Evolutionary conservation across 2,329 filamentous ascomycete genomes (phyloP).

Genomic region (Ceratocystis eucalypticola): DNA sequence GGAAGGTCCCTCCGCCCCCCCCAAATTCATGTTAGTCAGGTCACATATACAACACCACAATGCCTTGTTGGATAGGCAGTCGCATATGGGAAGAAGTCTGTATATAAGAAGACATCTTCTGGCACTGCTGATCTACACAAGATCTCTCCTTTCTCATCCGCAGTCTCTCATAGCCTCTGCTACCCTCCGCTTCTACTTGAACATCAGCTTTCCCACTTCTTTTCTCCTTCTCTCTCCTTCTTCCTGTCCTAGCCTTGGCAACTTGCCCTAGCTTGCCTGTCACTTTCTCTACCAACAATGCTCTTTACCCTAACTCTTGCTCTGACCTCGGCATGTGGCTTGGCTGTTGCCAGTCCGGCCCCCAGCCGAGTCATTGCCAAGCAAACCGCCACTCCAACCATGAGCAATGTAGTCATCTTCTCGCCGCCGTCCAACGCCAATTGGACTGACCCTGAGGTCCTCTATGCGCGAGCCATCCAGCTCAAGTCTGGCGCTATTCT

Average conservation of each 20-base stretch:
- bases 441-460: constrained; percentile 32
- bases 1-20: background rate
- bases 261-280: no score
- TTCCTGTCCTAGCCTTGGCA: background rate
- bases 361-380: constrained; percentile 2
- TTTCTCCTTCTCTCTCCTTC: background rate
- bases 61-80: background rate
- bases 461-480: constrained; percentile 34
- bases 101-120: background rate
- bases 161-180: background rate
- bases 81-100: background rate
- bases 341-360: background rate
- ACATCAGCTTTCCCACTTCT: background rate
- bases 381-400: constrained; percentile 15
- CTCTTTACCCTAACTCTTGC: background rate
- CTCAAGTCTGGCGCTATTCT: constrained; percentile 35
- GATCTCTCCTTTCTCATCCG: background rate
- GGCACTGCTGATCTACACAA: background rate
- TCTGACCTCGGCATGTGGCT: constrained; percentile 1
- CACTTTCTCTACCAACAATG: background rate
- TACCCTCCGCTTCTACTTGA: background rate
- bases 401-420: constrained; percentile 28
- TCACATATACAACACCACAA: background rate
- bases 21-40: background rate
- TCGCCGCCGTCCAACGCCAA: constrained; percentile 29